Evolutionary conservation across 1,139 yeast genomes (phyloP), one percentile per base, ranked within the genome.

Genomic region (Lodderomyces margitis): DNA sequence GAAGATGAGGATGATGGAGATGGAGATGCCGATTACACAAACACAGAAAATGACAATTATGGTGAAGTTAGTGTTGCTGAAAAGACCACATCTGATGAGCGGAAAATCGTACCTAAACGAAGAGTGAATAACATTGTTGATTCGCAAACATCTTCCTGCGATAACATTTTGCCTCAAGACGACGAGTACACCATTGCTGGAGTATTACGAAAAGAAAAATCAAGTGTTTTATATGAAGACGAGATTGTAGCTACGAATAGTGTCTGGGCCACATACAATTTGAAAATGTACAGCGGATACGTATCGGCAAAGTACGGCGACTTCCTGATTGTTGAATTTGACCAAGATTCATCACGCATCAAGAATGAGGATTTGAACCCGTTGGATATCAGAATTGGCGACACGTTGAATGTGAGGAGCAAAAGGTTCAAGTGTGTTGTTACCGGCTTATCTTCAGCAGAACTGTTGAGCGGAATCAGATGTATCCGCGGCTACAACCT

Each of bases 401-500:
- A 69, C 45, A 46, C 45, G 1, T 47, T 69, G 2, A 40, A 56
- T 8, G 39, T 57, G 1, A 45, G 57, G 35, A 52, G 55, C 9
- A 28, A 34, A 12, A 36, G 37, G 8, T 36, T 38, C 11, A 54
- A 54, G 20, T 75, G 66, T 45, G 50, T 55, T 10, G 78, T 82
- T 1, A 64, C 73, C 2, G 85, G 82, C 0, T 56, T 82, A 37
- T 44, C 55, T 11, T 40, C 52, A 1, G 46, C 38, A 16, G 40
- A 44, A 5, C 41, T 52, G 1, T 46, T 41, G 16, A 38, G 44
- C 11, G 44, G 51, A 0, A 70, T 81, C 5, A 57, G 65, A 34
- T 81, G 87, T 52, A 65, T 80, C 42, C 60, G 87, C 51, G 88
- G 88, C 0, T 82, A 66, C 53, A 80, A 80, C 54, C 57, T 68